Evolutionary conservation across 495 filamentous ascomycete species (phyloP), one percentile per base, ranked within the genome.

Genomic region (Aspergillus steynii): DNA sequence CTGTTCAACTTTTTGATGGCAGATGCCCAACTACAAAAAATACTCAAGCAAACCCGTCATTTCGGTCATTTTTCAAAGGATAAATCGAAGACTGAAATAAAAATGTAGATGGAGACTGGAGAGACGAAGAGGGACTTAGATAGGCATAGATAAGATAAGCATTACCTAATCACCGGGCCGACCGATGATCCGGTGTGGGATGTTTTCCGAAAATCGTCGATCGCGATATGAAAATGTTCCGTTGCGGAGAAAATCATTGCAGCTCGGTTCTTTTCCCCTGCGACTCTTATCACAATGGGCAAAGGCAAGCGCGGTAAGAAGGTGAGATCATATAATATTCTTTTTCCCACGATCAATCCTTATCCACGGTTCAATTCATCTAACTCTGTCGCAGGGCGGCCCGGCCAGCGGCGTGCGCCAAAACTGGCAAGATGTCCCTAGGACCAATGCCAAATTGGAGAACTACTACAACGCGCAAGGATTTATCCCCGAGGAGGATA

Each of bases 401-500:
- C 71, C 77, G 55, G 68, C 72, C 55, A 65, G 71, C 52, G 65
- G 62, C 29, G 57, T 64, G 61, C 71, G 73, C 64, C 58, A 58
- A 50, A 69, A 69, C 52, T 90, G 85, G 68, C 71, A 80, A 25
- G 86, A 88, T 29, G 78, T 91, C 26, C 65, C 75, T 47, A 91
- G 88, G 73, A 73, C 83, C 61, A 96, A 98, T 72, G 86, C 87
- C 61, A 85, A 85, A 56, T 86, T 92, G 53, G 88, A 98, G 73
- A 76, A 78, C 57, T 98, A 87, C 78, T 99, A 99, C 79, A 89
- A 96, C 72, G 72, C 79, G 56, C 82, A 91, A 15, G 82, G 88
- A 0, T 80, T 93, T 32, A 73, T 97, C 4, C 78, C 85, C 10
- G 89, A 91, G 37, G 83, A 86, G 20, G 93, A 97, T 74, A 81